These are phyloP conservation scores for Neonectria punicea DNA, from an alignment of 2,329 filamentous ascomycete species.

Conservation along the genomic window DNA sequence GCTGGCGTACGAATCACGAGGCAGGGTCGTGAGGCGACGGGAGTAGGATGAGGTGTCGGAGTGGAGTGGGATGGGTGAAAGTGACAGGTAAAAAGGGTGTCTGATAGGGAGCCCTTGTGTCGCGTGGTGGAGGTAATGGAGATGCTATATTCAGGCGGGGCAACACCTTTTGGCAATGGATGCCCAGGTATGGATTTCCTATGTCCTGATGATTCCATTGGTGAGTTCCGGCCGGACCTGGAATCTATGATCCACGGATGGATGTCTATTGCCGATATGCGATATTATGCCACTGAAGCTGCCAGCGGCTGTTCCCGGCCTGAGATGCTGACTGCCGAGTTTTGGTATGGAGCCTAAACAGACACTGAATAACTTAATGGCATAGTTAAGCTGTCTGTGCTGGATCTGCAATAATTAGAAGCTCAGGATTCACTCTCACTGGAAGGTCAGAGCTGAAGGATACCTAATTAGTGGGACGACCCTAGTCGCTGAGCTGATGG, in stretches of 20 bases:
- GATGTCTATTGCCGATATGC: neutral
- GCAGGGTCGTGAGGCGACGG: constrained; percentile 8
- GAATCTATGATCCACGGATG: neutral
- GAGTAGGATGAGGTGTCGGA: constrained; percentile 7
- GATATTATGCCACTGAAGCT: neutral
- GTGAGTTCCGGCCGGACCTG: neutral
- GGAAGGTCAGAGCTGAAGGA: too few species aligned
- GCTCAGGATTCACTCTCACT: too few species aligned
- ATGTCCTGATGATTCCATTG: neutral
- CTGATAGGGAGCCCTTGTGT: neutral
- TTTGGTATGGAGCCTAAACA: too few species aligned
- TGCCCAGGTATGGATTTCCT: neutral
- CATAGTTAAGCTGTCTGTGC: too few species aligned
- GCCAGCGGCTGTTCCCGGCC: neutral
- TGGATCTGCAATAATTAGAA: neutral
- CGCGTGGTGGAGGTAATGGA: constrained; percentile 10
- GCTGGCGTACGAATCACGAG: neutral
- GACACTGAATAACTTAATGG: too few species aligned
- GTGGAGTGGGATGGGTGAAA: constrained; percentile 7
- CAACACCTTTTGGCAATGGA: neutral
- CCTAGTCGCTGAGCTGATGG: neutral
- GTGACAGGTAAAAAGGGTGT: neutral
- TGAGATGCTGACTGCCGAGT: too few species aligned
- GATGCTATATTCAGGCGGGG: constrained; percentile 22
- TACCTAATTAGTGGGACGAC: neutral